Evolutionary conservation across 75 land plant species (phyloP).

Genomic region (Cupressus sempervirens): DNA sequence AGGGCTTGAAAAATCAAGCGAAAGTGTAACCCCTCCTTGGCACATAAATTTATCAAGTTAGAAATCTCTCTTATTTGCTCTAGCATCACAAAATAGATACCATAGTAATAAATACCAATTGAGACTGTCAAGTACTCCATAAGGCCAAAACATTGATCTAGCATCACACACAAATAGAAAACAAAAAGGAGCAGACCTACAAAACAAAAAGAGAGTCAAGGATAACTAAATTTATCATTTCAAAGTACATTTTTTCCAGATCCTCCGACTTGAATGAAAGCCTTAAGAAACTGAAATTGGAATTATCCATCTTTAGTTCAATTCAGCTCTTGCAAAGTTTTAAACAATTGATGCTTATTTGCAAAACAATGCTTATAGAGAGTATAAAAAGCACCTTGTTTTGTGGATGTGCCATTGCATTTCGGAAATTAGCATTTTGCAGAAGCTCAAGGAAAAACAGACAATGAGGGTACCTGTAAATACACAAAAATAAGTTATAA

Average conservation of each 20-base stretch:
- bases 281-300: neutral
- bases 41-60: neutral
- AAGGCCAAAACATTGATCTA: neutral
- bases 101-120: too few relatives aligned
- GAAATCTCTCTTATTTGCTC: neutral
- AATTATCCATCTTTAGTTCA: neutral
- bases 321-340: neutral
- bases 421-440: slow-evolving; percentile 84
- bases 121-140: neutral
- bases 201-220: too few relatives aligned
- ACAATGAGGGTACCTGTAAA: slow-evolving; percentile 67
- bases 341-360: neutral
- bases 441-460: slow-evolving; percentile 90
- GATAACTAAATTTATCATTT: neutral
- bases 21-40: neutral
- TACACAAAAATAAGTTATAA: neutral
- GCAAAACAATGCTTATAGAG: neutral
- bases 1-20: neutral
- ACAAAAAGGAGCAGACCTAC: neutral
- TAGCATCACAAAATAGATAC: neutral
- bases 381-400: slow-evolving; percentile 55
- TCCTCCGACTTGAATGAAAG: neutral
- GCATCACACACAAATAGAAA: neutral
- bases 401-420: slow-evolving; percentile 94
- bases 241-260: neutral